These are phyloP conservation scores for Boechera stricta DNA, from an alignment of 345 rosid species.

Conservation along the genomic window DNA sequence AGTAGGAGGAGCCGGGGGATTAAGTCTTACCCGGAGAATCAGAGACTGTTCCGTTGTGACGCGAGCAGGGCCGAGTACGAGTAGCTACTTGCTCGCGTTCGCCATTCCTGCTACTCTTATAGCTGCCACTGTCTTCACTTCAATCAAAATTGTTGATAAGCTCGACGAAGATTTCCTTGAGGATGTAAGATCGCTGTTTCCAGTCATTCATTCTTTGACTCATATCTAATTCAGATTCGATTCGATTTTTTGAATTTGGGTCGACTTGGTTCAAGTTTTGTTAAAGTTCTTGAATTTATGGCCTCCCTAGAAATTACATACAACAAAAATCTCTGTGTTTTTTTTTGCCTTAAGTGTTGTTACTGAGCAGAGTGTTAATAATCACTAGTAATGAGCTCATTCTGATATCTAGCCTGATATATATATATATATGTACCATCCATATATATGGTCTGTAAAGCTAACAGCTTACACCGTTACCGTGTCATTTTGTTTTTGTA, in stretches of 20 bases:
- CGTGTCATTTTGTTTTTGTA: background rate
- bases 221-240: background rate
- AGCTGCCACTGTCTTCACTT: constrained; percentile 66
- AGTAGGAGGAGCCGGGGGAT: background rate
- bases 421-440: too few species aligned
- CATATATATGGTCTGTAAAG: too few species aligned
- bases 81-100: constrained; percentile 68
- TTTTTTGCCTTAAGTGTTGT: background rate
- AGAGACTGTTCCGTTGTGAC: constrained; percentile 57
- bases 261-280: background rate
- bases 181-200: constrained; percentile 54
- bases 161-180: constrained; percentile 76
- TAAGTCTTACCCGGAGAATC: constrained; percentile 17
- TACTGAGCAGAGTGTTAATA: background rate
- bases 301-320: background rate
- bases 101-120: constrained; percentile 74
- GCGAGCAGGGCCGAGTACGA: constrained; percentile 67
- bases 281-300: constrained; percentile 3
- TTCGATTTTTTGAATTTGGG: background rate
- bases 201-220: background rate
- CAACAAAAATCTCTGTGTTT: too few species aligned
- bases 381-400: background rate
- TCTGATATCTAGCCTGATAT: background rate
- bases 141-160: constrained; percentile 67
- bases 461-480: background rate